A percentile compares a stretch with the other conserved stretches of the same genome.
Evolutionary conservation across 108 stramenopile species (phyloP).

Genomic region (Bacterosira constricta): DNA sequence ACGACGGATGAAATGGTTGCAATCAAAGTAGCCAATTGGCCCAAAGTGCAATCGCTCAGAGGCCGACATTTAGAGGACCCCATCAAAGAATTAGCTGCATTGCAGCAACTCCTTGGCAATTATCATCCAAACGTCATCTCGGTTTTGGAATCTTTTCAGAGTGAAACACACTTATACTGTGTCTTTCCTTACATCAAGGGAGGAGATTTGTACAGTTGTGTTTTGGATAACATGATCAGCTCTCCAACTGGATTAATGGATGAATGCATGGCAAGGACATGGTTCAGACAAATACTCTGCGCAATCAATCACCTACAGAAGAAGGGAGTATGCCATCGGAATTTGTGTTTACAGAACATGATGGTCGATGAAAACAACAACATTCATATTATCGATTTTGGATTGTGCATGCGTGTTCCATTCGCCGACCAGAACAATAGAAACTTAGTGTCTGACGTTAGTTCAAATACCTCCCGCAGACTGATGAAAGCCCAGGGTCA

Average conservation of each 20-base stretch:
- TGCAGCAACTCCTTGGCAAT: slow-evolving; percentile 58
- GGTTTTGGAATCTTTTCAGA: slow-evolving; percentile 44
- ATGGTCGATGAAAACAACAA: slow-evolving; percentile 37
- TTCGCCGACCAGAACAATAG: slow-evolving; percentile 45
- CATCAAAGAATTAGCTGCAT: slow-evolving; percentile 60
- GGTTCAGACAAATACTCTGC: slow-evolving; percentile 55
- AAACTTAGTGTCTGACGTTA: slow-evolving; percentile 40
- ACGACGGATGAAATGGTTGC: slow-evolving; percentile 46
- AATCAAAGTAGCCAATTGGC: slow-evolving; percentile 40
- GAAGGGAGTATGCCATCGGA: slow-evolving; percentile 60
- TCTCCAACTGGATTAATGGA: slow-evolving; percentile 24
- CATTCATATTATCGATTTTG: slow-evolving; percentile 60
- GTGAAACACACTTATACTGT: slow-evolving; percentile 55
- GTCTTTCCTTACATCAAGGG: slow-evolving; percentile 53
- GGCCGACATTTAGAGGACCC: slow-evolving; percentile 56
- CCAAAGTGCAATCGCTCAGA: slow-evolving; percentile 28
- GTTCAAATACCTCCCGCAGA: slow-evolving; percentile 42
- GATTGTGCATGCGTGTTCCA: slow-evolving; percentile 64
- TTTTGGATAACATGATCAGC: slow-evolving; percentile 27
- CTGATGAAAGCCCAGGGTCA: slow-evolving; percentile 53
- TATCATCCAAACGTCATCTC: slow-evolving; percentile 41
- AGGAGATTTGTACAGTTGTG: slow-evolving; percentile 49
- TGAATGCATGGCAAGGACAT: slow-evolving; percentile 29
- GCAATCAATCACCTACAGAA: slow-evolving; percentile 55
- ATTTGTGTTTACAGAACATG: slow-evolving; percentile 58